These are phyloP conservation scores for Solanum sparsipilum DNA, from an alignment of 257 asterid species.

Conservation along the genomic window DNA sequence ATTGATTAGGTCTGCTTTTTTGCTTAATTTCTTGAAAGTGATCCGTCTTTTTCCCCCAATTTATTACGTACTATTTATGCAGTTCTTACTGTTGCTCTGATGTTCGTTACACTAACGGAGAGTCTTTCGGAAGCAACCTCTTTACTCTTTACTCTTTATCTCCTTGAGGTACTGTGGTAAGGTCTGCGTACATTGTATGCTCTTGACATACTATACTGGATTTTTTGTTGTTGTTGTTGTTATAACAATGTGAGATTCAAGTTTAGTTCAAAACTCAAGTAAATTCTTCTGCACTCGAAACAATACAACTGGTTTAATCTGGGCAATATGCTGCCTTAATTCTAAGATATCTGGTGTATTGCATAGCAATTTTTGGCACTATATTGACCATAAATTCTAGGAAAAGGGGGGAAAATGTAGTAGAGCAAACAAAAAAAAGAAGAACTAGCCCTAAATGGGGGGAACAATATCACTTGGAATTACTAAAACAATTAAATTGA, in stretches of 20 bases:
- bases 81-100: not conserved
- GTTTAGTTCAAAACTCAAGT: not conserved
- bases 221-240: too few relatives aligned
- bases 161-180: not conserved
- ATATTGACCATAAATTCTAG: not conserved
- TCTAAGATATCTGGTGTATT: slow-evolving; percentile 5
- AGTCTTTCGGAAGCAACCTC: not conserved
- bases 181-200: too few relatives aligned
- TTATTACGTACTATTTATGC: not conserved
- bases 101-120: not conserved
- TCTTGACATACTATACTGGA: not conserved
- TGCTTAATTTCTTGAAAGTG: not conserved
- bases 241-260: not conserved
- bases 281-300: not conserved
- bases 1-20: not conserved
- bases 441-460: slow-evolving; percentile 10
- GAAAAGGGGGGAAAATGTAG: not conserved
- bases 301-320: slow-evolving; percentile 9
- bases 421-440: slow-evolving; percentile 6
- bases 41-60: not conserved
- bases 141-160: not conserved
- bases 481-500: not conserved
- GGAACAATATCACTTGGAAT: not conserved
- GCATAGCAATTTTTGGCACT: slow-evolving; percentile 4
- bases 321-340: not conserved